A percentile compares a stretch with the other conserved stretches of the same genome.
phyloP scores from a whole-genome alignment of 225 moss, liverwort and hornwort genomes.

The Sphagnum tenellum region DNA sequence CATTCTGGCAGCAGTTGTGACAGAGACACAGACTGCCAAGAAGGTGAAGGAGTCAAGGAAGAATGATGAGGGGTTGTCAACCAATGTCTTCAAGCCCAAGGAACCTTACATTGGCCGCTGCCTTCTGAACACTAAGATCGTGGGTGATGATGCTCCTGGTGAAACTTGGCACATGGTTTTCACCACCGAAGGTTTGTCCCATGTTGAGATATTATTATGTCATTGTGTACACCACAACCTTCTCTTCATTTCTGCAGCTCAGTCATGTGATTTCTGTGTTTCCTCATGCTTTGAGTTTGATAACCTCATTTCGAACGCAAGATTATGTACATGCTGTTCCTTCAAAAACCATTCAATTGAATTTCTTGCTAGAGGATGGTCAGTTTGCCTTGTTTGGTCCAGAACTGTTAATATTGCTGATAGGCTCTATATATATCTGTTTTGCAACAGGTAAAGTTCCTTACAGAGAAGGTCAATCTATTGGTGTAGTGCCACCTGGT shows the following conservation, averaged over 20 bases:
- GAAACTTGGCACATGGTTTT: conserved; percentile 70
- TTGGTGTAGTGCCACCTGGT: conserved; percentile 53
- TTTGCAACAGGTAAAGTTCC: conserved; percentile 37
- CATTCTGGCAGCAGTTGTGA: conserved; percentile 25
- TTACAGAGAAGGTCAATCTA: conserved; percentile 62
- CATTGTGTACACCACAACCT: too few relatives aligned
- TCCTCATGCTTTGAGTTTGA: too few relatives aligned
- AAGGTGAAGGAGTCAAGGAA: conserved; percentile 52
- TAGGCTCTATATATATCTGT: background rate
- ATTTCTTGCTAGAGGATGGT: too few relatives aligned
- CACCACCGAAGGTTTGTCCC: conserved; percentile 34
- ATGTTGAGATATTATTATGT: too few relatives aligned
- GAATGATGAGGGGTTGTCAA: conserved; percentile 35
- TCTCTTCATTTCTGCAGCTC: too few relatives aligned
- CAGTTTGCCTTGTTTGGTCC: too few relatives aligned
- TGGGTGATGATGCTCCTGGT: conserved; percentile 61
- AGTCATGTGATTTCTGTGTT: too few relatives aligned
- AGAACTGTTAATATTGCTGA: too few relatives aligned
- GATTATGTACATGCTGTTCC: too few relatives aligned
- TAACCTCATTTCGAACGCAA: too few relatives aligned
- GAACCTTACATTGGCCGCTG: conserved; percentile 45
- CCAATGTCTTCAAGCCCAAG: conserved; percentile 53
- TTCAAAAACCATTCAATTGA: too few relatives aligned
- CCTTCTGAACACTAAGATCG: conserved; percentile 47
- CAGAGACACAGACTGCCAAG: conserved; percentile 12